These are phyloP conservation scores for Cystobasidium onofrii DNA, from an alignment of 768 basidiomycete genomes.

Conservation along the genomic window DNA sequence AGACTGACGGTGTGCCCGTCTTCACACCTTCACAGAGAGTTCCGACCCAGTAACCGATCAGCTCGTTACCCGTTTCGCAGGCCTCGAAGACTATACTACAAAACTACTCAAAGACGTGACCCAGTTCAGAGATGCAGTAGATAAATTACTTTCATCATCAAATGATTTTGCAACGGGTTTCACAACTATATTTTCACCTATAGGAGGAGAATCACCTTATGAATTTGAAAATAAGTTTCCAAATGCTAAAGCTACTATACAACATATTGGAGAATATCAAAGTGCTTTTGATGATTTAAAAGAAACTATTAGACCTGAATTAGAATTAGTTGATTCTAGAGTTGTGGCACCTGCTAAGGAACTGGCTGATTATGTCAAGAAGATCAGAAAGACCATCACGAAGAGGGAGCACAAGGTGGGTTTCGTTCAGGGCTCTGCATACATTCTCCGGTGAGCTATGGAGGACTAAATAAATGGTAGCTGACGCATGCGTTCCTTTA, in stretches of 20 bases:
- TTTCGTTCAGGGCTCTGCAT: not conserved
- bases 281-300: constrained; percentile 73
- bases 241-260: constrained; percentile 60
- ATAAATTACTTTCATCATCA: constrained; percentile 51
- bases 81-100: constrained; percentile 71
- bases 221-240: constrained; percentile 57
- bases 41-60: constrained; percentile 85
- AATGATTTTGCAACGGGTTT: constrained; percentile 47
- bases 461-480: not conserved
- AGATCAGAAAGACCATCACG: constrained; percentile 83
- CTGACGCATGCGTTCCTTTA: not conserved
- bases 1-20: no score
- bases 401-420: constrained; percentile 92
- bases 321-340: constrained; percentile 84
- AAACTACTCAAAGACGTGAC: constrained; percentile 88
- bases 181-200: constrained; percentile 46
- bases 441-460: not conserved
- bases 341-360: constrained; percentile 82
- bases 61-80: constrained; percentile 64
- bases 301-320: constrained; percentile 69
- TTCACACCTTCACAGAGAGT: constrained; percentile 55
- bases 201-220: constrained; percentile 54
- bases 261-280: constrained; percentile 65
- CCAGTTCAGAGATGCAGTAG: constrained; percentile 73
- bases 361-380: constrained; percentile 72